phyloP scores from a whole-genome alignment of 1,284 basidiomycete species.

The Melampsora larici-populina region DNA sequence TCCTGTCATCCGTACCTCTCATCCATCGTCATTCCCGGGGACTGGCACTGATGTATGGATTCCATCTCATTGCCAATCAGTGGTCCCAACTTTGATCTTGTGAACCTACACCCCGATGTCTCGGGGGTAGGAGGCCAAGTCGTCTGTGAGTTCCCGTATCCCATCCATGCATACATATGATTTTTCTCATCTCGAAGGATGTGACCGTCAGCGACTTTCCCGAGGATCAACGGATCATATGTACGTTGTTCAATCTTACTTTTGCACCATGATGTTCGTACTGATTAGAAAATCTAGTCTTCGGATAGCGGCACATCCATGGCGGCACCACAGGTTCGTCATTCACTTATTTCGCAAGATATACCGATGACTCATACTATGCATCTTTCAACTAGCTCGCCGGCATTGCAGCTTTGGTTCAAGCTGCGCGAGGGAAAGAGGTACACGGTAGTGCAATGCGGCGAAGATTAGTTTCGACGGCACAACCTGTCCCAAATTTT shows the following conservation, averaged over 20 bases:
- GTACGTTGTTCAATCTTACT: constrained; percentile 14
- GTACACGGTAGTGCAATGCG: not conserved
- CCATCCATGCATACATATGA: not conserved
- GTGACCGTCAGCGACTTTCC: constrained; percentile 32
- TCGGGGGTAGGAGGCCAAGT: constrained; percentile 31
- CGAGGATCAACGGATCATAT: constrained; percentile 23
- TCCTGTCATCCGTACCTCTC: not conserved
- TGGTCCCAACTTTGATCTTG: constrained; percentile 41
- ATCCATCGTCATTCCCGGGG: not conserved
- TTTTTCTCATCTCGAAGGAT: not conserved
- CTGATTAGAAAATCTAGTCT: constrained; percentile 11
- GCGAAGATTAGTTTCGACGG: not conserved
- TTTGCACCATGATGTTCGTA: not conserved
- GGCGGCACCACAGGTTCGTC: constrained; percentile 33
- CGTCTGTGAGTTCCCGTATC: constrained; percentile 20
- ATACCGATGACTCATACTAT: not conserved
- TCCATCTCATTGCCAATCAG: too few relatives aligned
- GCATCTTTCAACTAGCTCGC: constrained; percentile 11
- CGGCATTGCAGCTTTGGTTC: constrained; percentile 34
- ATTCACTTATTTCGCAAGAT: not conserved
- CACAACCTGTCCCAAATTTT: not conserved
- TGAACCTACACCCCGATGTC: constrained; percentile 20
- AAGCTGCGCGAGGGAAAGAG: constrained; percentile 17
- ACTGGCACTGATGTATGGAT: too few relatives aligned
- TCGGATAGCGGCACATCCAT: constrained; percentile 32